Conservation (phyloP, 176 grass and related monocot species). For the Musa itinerans region DNA sequence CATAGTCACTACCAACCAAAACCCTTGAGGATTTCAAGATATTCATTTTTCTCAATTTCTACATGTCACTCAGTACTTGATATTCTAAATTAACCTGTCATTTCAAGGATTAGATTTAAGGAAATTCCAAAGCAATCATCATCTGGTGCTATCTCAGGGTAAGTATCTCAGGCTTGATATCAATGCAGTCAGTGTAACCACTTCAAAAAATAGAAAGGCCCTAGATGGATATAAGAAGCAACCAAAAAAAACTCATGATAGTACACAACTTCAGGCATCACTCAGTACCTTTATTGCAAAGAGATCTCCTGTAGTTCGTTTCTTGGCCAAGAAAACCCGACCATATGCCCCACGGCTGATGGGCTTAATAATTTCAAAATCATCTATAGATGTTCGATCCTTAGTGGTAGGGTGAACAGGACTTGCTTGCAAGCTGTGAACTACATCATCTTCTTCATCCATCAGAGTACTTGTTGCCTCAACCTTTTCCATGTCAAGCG, state of each 20-base stretch:
- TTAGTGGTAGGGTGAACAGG: slow-evolving; percentile 79
- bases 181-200: no score
- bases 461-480: slow-evolving; percentile 79
- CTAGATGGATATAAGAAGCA: background rate
- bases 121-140: no score
- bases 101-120: background rate
- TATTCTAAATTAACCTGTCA: background rate
- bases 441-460: slow-evolving; percentile 98
- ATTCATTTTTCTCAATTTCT: background rate
- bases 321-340: slow-evolving; percentile 97
- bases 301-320: slow-evolving; percentile 95
- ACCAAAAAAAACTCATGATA: background rate
- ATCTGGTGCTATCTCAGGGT: no score
- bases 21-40: background rate
- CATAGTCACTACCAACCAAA: no score
- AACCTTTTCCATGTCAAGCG: slow-evolving; percentile 73
- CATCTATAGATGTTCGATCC: slow-evolving; percentile 96
- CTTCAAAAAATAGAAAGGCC: no score
- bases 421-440: slow-evolving; percentile 86
- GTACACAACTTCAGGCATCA: background rate
- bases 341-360: slow-evolving; percentile 99
- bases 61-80: background rate
- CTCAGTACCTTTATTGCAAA: slow-evolving; percentile 95
- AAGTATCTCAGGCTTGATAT: no score
- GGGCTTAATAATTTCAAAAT: slow-evolving; percentile 99